Evolutionary conservation across 1,139 yeast genomes (phyloP).

Genomic region (Hemisphaericaspora subhashii): DNA sequence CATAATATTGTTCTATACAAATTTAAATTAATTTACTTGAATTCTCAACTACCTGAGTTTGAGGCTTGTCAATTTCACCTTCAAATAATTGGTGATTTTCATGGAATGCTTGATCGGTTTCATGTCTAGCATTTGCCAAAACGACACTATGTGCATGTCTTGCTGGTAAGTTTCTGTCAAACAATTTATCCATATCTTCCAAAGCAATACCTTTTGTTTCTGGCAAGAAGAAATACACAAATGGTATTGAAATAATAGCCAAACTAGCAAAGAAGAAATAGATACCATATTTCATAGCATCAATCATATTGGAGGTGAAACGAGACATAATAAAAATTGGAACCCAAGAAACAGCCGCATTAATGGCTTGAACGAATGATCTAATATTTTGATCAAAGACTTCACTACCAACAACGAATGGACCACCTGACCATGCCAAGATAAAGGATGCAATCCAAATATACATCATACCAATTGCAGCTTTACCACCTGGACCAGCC

Average conservation of each 20-base stretch:
- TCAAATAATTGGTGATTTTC: slow-evolving; percentile 14
- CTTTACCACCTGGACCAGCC: slow-evolving; percentile 46
- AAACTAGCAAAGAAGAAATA: slow-evolving; percentile 42
- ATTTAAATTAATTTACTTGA: slow-evolving; percentile 1
- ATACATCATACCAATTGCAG: slow-evolving; percentile 46
- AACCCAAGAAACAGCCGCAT: slow-evolving; percentile 45
- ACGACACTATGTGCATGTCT: slow-evolving; percentile 30
- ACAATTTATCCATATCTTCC: slow-evolving; percentile 47
- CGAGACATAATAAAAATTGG: slow-evolving; percentile 44
- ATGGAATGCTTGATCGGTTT: slow-evolving; percentile 18
- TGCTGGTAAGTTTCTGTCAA: slow-evolving; percentile 28
- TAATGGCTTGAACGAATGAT: slow-evolving; percentile 44
- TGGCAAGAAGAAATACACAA: slow-evolving; percentile 37
- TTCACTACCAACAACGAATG: slow-evolving; percentile 45
- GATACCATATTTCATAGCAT: slow-evolving; percentile 39
- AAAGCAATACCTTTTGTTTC: slow-evolving; percentile 44
- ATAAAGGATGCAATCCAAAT: slow-evolving; percentile 46
- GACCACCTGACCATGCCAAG: slow-evolving; percentile 47
- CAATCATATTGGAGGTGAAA: slow-evolving; percentile 39
- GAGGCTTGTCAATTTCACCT: slow-evolving; percentile 11
- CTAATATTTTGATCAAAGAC: slow-evolving; percentile 44
- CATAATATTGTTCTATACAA: background rate
- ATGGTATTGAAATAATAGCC: slow-evolving; percentile 34
- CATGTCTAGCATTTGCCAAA: slow-evolving; percentile 21
- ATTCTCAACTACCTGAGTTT: slow-evolving; percentile 12